Evolutionary conservation across 306 rosid species (phyloP), one percentile per base, ranked within the genome.

Genomic region (Carpinus viminea): DNA sequence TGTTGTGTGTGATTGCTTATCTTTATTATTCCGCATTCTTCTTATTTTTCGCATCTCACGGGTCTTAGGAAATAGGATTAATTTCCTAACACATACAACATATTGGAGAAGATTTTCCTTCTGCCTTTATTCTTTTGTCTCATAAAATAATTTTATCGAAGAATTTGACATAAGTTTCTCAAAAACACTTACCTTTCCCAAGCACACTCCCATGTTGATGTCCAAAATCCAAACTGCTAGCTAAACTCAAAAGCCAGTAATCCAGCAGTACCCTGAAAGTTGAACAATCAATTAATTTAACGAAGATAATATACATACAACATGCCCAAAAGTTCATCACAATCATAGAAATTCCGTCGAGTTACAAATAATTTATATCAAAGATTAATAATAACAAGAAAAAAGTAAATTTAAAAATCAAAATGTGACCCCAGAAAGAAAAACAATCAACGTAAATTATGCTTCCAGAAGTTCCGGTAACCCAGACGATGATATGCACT

Each of bases 181-280:
- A 50, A 51, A 36, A 62, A 48, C 71, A 56, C 91, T 76, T 18
- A 95, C 98, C 98, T 90, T 91, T 81, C 77, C 54, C 60, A 68
- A 9, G 52, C 98, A 95, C 79, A 78, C 75, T 83, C 98, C 98
- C 98, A 95, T 95, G 16, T 81, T 83, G 81, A 57, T 53, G 72
- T 76, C 80, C 74, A 55, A 75, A 62, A 52, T 77, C 65, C 82
- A 54, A 83, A 86, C 75, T 83, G 60, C 65, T 62, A 12, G 66
- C 65, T 62, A 12, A 78, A 73, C 70, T 79, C 48, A 3, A 79
- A 76, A 45, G 31, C 72, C 79, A 15, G 57, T 5, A 76, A 41
- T 31, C 77, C 20, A 72, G 45, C 43, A 45, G 76, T 73, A 77
- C 53, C 84, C 84, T 83, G 90, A 78, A 84, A 81, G 71, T 36